phyloP scores from a whole-genome alignment of 164 flowering plant species.

The Annona cherimola region DNA sequence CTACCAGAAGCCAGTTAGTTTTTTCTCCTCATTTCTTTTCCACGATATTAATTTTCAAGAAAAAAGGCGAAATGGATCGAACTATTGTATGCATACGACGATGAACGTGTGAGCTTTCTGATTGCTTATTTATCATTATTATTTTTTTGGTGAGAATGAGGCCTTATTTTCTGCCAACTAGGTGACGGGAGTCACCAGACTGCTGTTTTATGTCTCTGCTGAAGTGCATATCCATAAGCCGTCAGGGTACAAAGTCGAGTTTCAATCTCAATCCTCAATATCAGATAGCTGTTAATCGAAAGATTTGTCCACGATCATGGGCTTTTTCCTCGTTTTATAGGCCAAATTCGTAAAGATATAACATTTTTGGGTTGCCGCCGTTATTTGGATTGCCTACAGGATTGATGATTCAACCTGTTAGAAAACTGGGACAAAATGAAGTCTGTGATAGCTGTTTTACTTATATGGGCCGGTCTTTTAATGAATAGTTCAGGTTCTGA shows the following conservation, averaged over 20 bases:
- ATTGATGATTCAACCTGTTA: neutral
- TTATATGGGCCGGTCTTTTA: neutral
- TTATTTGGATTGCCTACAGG: neutral
- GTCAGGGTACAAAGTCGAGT: too few relatives aligned
- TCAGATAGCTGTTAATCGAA: too few relatives aligned
- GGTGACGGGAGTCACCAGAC: neutral
- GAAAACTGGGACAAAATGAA: neutral
- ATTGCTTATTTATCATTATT: too few relatives aligned
- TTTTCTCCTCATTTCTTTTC: neutral
- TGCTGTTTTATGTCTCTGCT: neutral
- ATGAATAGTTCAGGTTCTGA: neutral
- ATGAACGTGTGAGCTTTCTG: too few relatives aligned
- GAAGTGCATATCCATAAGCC: too few relatives aligned
- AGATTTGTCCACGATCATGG: neutral
- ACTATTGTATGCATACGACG: neutral
- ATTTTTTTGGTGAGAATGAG: neutral
- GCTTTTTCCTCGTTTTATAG: neutral
- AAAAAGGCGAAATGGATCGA: neutral
- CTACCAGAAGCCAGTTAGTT: conserved; percentile 81
- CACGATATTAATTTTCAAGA: neutral
- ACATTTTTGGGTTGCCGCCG: neutral
- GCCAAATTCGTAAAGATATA: neutral
- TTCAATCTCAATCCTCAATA: too few relatives aligned
- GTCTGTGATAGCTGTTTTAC: neutral
- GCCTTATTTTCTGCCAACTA: neutral